Evolutionary conservation across 192 early-diverging fungal genomes (phyloP).

Genomic region (Gonapodya prolifera): DNA sequence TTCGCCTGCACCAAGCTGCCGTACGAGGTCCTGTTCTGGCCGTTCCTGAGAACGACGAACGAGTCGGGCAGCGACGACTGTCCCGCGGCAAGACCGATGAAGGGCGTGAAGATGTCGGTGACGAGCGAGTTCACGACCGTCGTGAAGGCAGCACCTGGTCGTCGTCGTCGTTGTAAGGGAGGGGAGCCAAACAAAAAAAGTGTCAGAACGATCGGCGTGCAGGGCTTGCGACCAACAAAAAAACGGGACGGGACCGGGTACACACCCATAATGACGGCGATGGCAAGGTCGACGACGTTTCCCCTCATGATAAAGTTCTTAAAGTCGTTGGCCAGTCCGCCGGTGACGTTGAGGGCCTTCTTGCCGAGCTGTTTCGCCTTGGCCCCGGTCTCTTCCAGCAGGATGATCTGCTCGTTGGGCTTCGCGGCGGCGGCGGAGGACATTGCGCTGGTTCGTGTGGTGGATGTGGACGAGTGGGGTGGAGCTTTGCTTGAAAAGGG

Average conservation of each 20-base stretch:
- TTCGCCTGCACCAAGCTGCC: neutral
- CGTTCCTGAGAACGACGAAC: neutral
- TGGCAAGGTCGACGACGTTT: conserved; percentile 3
- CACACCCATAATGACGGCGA: conserved; percentile 2
- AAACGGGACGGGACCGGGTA: neutral
- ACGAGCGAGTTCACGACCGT: neutral
- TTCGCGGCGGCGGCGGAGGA: neutral
- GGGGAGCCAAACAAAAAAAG: neutral
- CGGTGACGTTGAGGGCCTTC: neutral
- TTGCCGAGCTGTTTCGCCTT: neutral
- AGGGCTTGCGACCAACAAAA: neutral
- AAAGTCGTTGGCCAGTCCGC: neutral
- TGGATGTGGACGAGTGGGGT: too few relatives aligned
- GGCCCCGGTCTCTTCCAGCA: neutral
- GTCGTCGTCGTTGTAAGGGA: neutral
- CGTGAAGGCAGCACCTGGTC: neutral
- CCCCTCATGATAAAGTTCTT: neutral
- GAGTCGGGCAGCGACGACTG: neutral
- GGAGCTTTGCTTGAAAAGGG: too few relatives aligned
- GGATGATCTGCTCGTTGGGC: neutral
- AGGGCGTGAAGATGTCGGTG: neutral
- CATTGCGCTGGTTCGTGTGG: too few relatives aligned
- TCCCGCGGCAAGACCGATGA: neutral
- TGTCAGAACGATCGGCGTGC: neutral
- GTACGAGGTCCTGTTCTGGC: neutral